Evolutionary conservation across 2,329 filamentous ascomycete genomes (phyloP).

Genomic region (Mycogone perniciosa): DNA sequence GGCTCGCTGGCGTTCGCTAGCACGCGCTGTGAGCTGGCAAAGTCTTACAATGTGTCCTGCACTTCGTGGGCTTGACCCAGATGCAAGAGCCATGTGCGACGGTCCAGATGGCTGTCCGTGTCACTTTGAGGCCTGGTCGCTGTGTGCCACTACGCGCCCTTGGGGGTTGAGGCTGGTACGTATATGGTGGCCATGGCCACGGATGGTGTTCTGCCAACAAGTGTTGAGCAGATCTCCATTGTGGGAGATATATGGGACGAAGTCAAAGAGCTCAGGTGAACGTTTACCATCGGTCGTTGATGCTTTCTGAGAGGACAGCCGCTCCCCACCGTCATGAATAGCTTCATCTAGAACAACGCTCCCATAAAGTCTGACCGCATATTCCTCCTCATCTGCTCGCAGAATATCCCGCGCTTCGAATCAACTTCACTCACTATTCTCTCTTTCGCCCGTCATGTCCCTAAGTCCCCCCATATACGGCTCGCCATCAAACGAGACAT

Average conservation of each 20-base stretch:
- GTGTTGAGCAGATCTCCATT: neutral
- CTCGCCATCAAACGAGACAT: constrained; percentile 19
- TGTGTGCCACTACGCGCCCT: neutral
- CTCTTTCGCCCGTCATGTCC: constrained; percentile 22
- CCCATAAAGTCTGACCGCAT: neutral
- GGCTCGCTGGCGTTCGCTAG: neutral
- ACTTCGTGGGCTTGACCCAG: neutral
- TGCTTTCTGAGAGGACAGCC: too few relatives aligned
- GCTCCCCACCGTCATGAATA: too few relatives aligned
- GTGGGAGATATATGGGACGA: too few relatives aligned
- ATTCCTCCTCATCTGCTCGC: neutral
- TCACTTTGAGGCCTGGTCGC: neutral
- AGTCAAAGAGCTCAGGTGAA: too few relatives aligned
- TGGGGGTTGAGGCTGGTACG: neutral
- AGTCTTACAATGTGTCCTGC: neutral
- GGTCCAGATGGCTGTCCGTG: neutral
- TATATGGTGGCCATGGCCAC: neutral
- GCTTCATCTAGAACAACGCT: neutral
- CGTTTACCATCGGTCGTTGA: too few relatives aligned
- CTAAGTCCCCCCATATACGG: constrained; percentile 27
- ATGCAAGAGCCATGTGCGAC: neutral
- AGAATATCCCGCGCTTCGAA: neutral
- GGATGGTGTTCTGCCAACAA: neutral
- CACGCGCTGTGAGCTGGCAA: neutral
- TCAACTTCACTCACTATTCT: constrained; percentile 1